These are phyloP conservation scores for Silene uniflora DNA, from an alignment of 148 eudicot genomes.

Conservation along the genomic window DNA sequence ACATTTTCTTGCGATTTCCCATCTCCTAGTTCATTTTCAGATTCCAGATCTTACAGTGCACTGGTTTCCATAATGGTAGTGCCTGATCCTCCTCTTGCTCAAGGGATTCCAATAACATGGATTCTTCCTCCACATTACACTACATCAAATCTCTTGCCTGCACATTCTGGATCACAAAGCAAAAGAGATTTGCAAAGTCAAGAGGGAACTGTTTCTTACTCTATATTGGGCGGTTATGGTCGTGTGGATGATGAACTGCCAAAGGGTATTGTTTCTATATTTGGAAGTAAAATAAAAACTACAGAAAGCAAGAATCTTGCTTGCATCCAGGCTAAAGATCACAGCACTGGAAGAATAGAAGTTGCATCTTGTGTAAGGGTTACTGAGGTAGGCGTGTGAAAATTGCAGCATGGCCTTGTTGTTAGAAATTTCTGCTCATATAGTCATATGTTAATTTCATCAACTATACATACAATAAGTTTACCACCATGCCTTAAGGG, in stretches of 20 bases:
- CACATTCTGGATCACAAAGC: slow-evolving; percentile 35
- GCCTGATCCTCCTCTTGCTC: slow-evolving; percentile 83
- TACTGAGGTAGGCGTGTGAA: slow-evolving; percentile 49
- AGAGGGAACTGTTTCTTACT: slow-evolving; percentile 52
- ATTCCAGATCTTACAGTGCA: slow-evolving; percentile 55
- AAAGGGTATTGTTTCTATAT: slow-evolving; percentile 40
- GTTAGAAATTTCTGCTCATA: neutral
- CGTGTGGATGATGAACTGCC: slow-evolving; percentile 37
- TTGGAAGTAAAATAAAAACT: slow-evolving; percentile 64
- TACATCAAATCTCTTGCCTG: slow-evolving; percentile 64
- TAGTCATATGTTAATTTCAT: neutral
- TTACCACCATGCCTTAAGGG: neutral
- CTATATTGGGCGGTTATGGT: slow-evolving; percentile 46
- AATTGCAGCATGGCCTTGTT: neutral
- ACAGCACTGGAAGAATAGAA: slow-evolving; percentile 60
- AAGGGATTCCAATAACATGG: slow-evolving; percentile 83
- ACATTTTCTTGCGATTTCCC: slow-evolving; percentile 68
- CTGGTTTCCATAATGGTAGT: slow-evolving; percentile 55
- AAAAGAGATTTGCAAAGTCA: slow-evolving; percentile 41
- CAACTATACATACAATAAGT: neutral
- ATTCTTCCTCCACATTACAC: slow-evolving; percentile 83
- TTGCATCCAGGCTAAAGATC: slow-evolving; percentile 77
- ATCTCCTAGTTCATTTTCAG: slow-evolving; percentile 42
- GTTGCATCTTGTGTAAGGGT: slow-evolving; percentile 84
- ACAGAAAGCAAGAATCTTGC: slow-evolving; percentile 49